Percentiles rank a stretch among this genome's conserved stretches.
Conservation (phyloP, 2,329 filamentous ascomycete genomes). For the Fusarium virguliforme region DNA sequence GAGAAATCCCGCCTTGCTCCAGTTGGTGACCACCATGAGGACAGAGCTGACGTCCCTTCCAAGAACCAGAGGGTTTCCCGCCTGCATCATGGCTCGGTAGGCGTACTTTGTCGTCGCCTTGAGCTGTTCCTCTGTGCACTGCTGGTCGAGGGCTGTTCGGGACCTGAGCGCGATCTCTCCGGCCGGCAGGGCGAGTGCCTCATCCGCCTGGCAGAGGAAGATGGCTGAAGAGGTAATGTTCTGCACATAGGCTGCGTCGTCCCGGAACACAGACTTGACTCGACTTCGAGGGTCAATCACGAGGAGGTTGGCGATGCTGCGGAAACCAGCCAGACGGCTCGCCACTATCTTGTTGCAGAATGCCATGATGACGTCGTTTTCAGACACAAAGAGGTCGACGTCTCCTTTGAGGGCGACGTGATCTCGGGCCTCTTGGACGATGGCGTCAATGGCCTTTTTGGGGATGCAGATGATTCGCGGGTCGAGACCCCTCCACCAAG, state of each 20-base stretch:
- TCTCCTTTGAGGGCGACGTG: not conserved
- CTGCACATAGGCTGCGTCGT: not conserved
- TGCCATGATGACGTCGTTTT: constrained; percentile 12
- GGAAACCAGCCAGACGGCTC: not conserved
- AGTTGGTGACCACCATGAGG: constrained; percentile 3
- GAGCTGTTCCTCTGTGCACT: not conserved
- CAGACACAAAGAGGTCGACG: not conserved
- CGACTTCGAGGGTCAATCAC: not conserved
- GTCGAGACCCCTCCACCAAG: not conserved
- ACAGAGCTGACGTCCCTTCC: not conserved
- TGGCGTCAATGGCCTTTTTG: not conserved
- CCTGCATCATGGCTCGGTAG: not conserved
- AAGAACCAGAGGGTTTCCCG: not conserved
- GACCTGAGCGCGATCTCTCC: not conserved
- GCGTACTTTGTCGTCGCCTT: not conserved
- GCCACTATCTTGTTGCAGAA: not conserved
- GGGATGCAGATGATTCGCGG: constrained; percentile 8
- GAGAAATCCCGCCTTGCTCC: constrained; percentile 3
- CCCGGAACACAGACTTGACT: not conserved
- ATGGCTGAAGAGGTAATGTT: not conserved
- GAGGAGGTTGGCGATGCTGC: not conserved
- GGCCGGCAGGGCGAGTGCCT: not conserved
- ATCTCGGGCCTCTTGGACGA: not conserved
- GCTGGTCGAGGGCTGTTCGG: not conserved
- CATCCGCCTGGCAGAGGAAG: not conserved